phyloP scores from a whole-genome alignment of 805 yeast genomes.

The Tetrapisispora taiwanensis region DNA sequence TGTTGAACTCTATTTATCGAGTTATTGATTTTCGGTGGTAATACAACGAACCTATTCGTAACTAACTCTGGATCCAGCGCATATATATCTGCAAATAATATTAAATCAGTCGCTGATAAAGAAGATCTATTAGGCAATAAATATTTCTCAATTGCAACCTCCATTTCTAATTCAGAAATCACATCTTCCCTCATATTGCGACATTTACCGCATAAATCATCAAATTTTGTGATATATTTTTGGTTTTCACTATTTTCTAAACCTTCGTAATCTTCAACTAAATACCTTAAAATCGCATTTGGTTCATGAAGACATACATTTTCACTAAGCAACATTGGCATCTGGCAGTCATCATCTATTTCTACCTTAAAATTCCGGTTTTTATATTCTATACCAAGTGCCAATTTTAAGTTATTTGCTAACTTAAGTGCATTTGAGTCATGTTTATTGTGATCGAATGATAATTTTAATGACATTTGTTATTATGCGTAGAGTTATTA shows the following conservation, averaged over 20 bases:
- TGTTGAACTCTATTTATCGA: background rate
- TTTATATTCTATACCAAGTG: conserved; percentile 23
- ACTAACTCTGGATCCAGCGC: background rate
- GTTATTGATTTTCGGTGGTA: background rate
- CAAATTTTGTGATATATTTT: conserved; percentile 10
- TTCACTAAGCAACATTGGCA: conserved; percentile 21
- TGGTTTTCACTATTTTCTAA: conserved; percentile 28
- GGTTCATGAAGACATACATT: conserved; percentile 45
- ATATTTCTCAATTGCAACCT: conserved; percentile 30
- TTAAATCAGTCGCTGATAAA: conserved; percentile 42
- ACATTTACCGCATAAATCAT: background rate
- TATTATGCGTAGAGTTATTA: too few relatives aligned
- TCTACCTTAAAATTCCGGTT: conserved; percentile 14
- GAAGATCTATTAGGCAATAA: conserved; percentile 21
- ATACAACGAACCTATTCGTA: too few relatives aligned
- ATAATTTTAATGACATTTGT: conserved; percentile 16
- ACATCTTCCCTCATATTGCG: background rate
- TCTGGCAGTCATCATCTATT: conserved; percentile 15
- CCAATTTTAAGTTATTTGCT: conserved; percentile 26
- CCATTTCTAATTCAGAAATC: conserved; percentile 28
- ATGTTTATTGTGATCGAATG: conserved; percentile 22
- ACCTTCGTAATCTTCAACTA: conserved; percentile 39
- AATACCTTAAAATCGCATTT: conserved; percentile 59
- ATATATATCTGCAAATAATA: conserved; percentile 23
- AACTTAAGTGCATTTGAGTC: conserved; percentile 12